Conservation (phyloP, 192 early-diverging fungal genomes). For the Entomortierella parvispora region DNA sequence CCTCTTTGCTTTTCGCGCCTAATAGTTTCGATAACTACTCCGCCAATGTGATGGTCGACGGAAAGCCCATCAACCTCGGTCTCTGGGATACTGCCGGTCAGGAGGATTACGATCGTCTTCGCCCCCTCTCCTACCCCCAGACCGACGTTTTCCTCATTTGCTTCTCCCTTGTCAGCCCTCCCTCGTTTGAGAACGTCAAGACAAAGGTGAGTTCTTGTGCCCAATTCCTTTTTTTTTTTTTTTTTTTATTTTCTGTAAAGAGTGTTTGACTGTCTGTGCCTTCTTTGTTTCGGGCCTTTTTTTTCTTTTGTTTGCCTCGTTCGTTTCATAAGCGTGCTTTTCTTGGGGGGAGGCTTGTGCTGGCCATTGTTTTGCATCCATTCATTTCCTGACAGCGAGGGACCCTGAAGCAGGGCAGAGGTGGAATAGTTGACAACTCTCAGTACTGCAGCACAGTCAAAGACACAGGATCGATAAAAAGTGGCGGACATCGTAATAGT, state of each 20-base stretch:
- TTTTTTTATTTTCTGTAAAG: background rate
- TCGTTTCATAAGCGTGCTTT: background rate
- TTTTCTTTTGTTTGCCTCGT: background rate
- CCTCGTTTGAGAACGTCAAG: constrained; percentile 97
- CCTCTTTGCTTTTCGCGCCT: background rate
- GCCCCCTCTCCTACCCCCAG: constrained; percentile 97
- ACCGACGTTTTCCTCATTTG: constrained; percentile 99
- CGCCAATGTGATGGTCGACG: constrained; percentile 99
- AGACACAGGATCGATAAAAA: too few species aligned
- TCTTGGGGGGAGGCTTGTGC: too few species aligned
- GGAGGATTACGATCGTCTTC: constrained; percentile 98
- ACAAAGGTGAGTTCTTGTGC: constrained; percentile 75
- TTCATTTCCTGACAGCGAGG: too few species aligned
- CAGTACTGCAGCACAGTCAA: too few species aligned
- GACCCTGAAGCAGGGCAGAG: too few species aligned
- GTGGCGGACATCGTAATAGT: too few species aligned
- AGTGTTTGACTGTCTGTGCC: background rate
- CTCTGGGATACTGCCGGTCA: constrained; percentile 99
- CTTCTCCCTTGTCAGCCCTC: constrained; percentile 96
- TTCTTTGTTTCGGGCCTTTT: background rate
- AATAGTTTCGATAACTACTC: constrained; percentile 97
- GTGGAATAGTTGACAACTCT: too few species aligned
- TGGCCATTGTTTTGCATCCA: constrained; percentile 6
- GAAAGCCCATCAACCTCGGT: constrained; percentile 97
- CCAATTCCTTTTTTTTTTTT: background rate